phyloP scores from a whole-genome alignment of 768 basidiomycete species.

The Amylocystis lapponica region DNA sequence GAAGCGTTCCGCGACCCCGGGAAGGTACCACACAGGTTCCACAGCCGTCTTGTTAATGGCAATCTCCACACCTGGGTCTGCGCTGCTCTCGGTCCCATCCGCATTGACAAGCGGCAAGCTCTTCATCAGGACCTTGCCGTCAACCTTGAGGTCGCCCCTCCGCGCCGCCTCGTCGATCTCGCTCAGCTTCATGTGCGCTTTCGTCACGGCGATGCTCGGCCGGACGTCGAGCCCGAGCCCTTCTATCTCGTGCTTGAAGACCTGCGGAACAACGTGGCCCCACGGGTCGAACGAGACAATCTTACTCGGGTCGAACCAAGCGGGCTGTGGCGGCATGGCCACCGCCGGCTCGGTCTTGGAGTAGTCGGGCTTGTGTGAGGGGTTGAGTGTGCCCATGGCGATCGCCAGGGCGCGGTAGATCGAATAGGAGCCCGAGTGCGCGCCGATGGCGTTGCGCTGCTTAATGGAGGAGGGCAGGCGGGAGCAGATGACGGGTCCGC shows the following conservation, averaged over 20 bases:
- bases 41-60: slow-evolving; percentile 89
- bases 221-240: slow-evolving; percentile 73
- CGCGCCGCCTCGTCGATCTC: slow-evolving; percentile 83
- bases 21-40: slow-evolving; percentile 95
- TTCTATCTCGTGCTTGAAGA: slow-evolving; percentile 58
- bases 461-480: slow-evolving; percentile 82
- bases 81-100: slow-evolving; percentile 52
- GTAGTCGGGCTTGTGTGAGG: slow-evolving; percentile 79
- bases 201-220: slow-evolving; percentile 91
- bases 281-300: slow-evolving; percentile 94
- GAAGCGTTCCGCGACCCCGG: slow-evolving; percentile 91
- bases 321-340: slow-evolving; percentile 63
- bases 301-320: slow-evolving; percentile 73
- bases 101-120: slow-evolving; percentile 57
- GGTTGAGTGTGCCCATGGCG: slow-evolving; percentile 79
- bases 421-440: slow-evolving; percentile 89
- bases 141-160: slow-evolving; percentile 65
- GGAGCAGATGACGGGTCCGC: slow-evolving; percentile 87
- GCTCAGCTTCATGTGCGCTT: slow-evolving; percentile 89
- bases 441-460: slow-evolving; percentile 88
- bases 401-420: slow-evolving; percentile 93
- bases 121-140: slow-evolving; percentile 77
- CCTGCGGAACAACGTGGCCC: slow-evolving; percentile 79
- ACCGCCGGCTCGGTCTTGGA: slow-evolving; percentile 82
- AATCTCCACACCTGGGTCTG: slow-evolving; percentile 79